Conservation (phyloP, 73 alveolate species). For the Paramecium bursaria region DNA sequence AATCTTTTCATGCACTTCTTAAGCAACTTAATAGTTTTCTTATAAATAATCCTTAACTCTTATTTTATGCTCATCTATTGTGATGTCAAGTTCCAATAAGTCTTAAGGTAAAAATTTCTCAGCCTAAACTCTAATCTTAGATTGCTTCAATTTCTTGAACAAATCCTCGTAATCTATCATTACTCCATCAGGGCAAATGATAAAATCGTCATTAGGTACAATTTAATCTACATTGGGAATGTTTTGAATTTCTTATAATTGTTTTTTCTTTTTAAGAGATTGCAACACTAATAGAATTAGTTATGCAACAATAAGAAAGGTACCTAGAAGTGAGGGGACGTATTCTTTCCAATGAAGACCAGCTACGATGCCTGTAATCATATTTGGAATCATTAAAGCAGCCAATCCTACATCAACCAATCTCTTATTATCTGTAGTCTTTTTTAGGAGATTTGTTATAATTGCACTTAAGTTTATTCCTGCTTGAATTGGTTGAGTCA, state of each 20-base stretch:
- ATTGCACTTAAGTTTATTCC: not conserved
- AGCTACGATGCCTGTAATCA: slow-evolving; percentile 15
- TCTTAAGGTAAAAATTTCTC: slow-evolving; percentile 29
- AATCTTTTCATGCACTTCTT: slow-evolving; percentile 14
- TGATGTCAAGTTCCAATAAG: slow-evolving; percentile 12
- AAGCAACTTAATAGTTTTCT: not conserved
- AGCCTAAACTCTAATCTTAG: not conserved
- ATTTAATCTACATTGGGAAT: not conserved
- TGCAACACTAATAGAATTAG: not conserved
- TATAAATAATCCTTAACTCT: slow-evolving; percentile 30
- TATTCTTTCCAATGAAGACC: slow-evolving; percentile 58
- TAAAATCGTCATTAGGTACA: slow-evolving; percentile 2
- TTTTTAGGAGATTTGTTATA: not conserved
- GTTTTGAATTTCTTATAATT: not conserved
- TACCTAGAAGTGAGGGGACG: not conserved
- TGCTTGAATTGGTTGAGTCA: slow-evolving; percentile 46
- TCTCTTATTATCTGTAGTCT: not conserved
- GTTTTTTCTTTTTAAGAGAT: not conserved
- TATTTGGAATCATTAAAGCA: slow-evolving; percentile 12
- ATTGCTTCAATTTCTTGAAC: not conserved
- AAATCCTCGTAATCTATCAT: slow-evolving; percentile 11
- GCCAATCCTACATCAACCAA: slow-evolving; percentile 21
- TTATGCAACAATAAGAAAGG: not conserved
- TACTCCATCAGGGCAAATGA: slow-evolving; percentile 33
- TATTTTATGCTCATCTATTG: slow-evolving; percentile 51